Conservation (phyloP, 2,329 filamentous ascomycete genomes). For the Furcasterigmium sp. region DNA sequence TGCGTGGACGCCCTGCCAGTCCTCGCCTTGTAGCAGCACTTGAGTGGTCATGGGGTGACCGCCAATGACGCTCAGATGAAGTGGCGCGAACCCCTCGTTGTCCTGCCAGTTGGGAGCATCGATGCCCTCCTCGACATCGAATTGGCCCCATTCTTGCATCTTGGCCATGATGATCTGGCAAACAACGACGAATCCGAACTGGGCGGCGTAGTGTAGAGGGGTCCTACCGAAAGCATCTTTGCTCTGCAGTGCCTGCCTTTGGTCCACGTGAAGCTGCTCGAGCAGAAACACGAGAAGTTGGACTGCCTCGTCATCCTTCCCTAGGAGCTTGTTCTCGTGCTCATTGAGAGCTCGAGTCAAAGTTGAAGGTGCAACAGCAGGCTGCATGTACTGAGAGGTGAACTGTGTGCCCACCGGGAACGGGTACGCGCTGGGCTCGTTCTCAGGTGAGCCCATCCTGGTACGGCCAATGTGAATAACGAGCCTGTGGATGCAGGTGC, state of each 20-base stretch:
- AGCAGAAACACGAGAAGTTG: conserved; percentile 60
- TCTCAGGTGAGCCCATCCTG: conserved; percentile 42
- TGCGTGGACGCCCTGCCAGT: conserved; percentile 61
- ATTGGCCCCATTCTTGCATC: conserved; percentile 86
- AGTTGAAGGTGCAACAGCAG: conserved; percentile 63
- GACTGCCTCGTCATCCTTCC: conserved; percentile 70
- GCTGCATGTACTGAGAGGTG: conserved; percentile 70
- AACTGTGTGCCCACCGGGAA: conserved; percentile 48
- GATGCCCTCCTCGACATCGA: conserved; percentile 78
- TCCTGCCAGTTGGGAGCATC: conserved; percentile 90
- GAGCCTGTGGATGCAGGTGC: conserved; percentile 88
- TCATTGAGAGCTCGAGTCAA: conserved; percentile 57
- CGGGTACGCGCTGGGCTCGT: conserved; percentile 43
- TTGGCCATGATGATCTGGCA: conserved; percentile 82
- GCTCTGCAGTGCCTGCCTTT: conserved; percentile 61
- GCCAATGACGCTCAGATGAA: conserved; percentile 88
- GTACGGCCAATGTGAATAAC: conserved; percentile 87
- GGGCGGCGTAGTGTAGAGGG: conserved; percentile 87
- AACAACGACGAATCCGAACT: conserved; percentile 90
- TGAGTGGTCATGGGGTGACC: conserved; percentile 85
- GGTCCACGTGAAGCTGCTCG: conserved; percentile 60
- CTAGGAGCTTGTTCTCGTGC: conserved; percentile 62
- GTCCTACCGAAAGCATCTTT: conserved; percentile 77
- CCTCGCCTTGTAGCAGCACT: conserved; percentile 73
- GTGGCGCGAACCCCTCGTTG: conserved; percentile 79